phyloP scores from a whole-genome alignment of 148 eudicot species.

The Arctostaphylos glauca region DNA sequence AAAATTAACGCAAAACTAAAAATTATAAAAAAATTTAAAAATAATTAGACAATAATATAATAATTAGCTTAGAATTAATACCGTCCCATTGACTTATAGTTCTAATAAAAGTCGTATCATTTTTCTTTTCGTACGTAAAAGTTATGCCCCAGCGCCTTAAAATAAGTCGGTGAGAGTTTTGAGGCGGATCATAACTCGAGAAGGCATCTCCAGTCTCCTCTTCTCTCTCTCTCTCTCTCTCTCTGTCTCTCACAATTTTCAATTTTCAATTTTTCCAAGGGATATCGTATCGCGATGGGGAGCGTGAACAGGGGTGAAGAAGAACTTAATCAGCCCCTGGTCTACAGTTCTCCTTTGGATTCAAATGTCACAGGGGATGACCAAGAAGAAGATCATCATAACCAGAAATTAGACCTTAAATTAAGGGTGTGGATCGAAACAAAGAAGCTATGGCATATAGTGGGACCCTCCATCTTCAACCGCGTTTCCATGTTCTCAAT shows the following conservation, averaged over 20 bases:
- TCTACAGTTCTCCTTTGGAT: neutral
- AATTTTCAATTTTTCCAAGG: neutral
- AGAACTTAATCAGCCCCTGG: conserved; percentile 14
- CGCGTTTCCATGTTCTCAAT: conserved; percentile 42
- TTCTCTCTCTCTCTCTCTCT: conserved; percentile 9
- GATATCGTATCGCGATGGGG: neutral
- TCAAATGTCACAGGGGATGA: conserved; percentile 9
- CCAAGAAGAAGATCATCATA: neutral
- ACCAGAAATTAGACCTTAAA: conserved; percentile 9
- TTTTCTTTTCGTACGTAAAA: too few species aligned
- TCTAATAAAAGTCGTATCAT: too few species aligned
- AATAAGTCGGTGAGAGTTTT: too few species aligned
- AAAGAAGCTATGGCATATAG: conserved; percentile 58
- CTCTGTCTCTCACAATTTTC: conserved; percentile 5
- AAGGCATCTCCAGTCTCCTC: neutral
- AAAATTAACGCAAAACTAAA: too few species aligned
- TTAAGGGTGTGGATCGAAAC: conserved; percentile 43
- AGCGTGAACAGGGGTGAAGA: neutral
- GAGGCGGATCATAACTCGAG: too few species aligned
- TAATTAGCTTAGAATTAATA: too few species aligned
- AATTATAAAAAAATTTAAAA: too few species aligned
- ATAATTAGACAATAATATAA: too few species aligned
- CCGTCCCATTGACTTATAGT: too few species aligned
- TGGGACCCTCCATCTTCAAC: conserved; percentile 54
- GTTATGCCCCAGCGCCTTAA: too few species aligned